Base-by-base conservation (phyloP, 352 stramenopile genomes). In the Pythium myriotylum region DNA sequence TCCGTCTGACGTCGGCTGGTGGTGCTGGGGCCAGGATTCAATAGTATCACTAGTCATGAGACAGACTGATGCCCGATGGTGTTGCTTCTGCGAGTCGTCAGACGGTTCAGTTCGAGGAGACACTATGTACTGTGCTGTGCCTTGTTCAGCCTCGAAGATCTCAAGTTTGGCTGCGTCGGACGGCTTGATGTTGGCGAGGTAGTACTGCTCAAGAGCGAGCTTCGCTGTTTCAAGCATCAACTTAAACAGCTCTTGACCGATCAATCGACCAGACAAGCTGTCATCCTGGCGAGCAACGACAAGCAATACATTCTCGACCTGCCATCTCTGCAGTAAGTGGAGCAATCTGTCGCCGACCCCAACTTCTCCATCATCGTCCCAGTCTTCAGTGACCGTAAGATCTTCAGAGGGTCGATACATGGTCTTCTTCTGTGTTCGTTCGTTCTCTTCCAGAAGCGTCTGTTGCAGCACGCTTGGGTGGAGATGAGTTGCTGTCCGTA, bases 251-350 rank as follows among this genome's bases (percentile, higher is more conserved):
- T 94, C 77, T 3, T 74, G 63, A 24, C 79, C 82, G 14, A 89
- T 82, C 8, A 93, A 67, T 2, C 78, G 78, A 1, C 77, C 76
- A 47, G 73, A 85, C 17, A 93, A 63, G 53, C 79, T 89, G n/a
- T 72, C 74, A 23, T 94, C 85, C 32, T 77, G 65, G 2, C 85
- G 65, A 9, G 73, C 83, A 12, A 94, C 79, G 9, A 93, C 56
- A 1, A 96, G 53, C 46, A 86, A 54, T 3, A 91, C 68, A 56
- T 90, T 92, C 43, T 80, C 74, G 8, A 94, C 80, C 41, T 94
- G 77, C 88, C 88, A 94, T 42, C 80, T 77, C 60, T 89, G 79
- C 47, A 96, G 67, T n/a, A 94, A 43, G 47, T 94, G 83, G 41
- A 95, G 62, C 52, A 95, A 55, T 17, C 86, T 84, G 33, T 91